A percentile compares a stretch with the other conserved stretches of the same genome.
Conservation (phyloP, 2,329 filamentous ascomycete species). For the Colletotrichum godetiae region DNA sequence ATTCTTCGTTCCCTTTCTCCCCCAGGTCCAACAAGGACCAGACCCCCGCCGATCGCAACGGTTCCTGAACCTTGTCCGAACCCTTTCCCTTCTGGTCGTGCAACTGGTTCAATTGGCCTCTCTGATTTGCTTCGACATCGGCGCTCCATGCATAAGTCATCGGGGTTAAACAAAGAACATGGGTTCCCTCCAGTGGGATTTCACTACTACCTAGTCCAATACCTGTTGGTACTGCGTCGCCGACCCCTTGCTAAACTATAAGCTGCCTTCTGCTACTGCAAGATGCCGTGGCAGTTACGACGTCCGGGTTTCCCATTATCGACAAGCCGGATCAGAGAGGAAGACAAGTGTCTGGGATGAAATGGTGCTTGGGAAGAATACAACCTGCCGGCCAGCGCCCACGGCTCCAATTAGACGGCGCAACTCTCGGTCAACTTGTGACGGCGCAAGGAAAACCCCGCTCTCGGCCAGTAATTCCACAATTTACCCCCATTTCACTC, state of each 20-base stretch:
- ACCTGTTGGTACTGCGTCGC: background rate
- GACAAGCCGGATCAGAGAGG: constrained; percentile 17
- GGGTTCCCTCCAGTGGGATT: constrained; percentile 21
- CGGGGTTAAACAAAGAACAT: constrained; percentile 7
- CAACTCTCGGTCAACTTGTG: constrained; percentile 9
- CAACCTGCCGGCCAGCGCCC: constrained; percentile 11
- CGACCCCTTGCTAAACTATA: background rate
- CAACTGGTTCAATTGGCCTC: constrained; percentile 10
- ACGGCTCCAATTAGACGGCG: constrained; percentile 13
- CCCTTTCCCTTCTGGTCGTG: constrained; percentile 11
- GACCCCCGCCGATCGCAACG: constrained; percentile 26
- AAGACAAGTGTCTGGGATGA: background rate
- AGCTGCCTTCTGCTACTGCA: constrained; percentile 1
- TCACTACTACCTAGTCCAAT: background rate
- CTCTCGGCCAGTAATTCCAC: background rate
- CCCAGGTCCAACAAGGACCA: background rate
- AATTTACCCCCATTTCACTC: constrained; percentile 1
- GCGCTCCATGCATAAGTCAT: constrained; percentile 6
- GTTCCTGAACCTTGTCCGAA: constrained; percentile 31
- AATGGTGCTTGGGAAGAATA: background rate
- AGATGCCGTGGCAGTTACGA: constrained; percentile 23
- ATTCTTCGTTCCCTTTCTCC: background rate
- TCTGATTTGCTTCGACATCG: constrained; percentile 7
- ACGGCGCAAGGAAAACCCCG: constrained; percentile 10
- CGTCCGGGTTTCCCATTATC: constrained; percentile 27